These are phyloP conservation scores for Bidens hawaiensis DNA, from an alignment of 140 eudicot genomes.

Conservation along the genomic window DNA sequence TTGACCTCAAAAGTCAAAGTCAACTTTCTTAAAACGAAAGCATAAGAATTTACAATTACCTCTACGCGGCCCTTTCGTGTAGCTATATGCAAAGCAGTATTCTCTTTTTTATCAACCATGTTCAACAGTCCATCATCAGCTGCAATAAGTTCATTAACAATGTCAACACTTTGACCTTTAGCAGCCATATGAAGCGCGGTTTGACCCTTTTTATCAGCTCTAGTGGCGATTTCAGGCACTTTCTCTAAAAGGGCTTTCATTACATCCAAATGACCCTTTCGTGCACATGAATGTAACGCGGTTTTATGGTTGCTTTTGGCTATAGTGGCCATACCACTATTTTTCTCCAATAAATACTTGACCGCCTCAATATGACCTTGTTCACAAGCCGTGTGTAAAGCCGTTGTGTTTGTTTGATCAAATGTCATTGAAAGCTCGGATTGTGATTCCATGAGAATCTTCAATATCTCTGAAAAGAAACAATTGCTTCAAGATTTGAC, in stretches of 20 bases:
- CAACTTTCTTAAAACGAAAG: not conserved
- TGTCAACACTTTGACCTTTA: slow-evolving; percentile 54
- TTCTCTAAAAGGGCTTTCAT: slow-evolving; percentile 50
- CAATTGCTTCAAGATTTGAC: not conserved
- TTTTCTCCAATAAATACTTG: slow-evolving; percentile 53
- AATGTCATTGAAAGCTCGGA: slow-evolving; percentile 59
- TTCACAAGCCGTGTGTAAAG: slow-evolving; percentile 63
- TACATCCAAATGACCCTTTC: slow-evolving; percentile 69
- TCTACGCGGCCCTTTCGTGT: slow-evolving; percentile 64
- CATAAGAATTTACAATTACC: slow-evolving; percentile 30
- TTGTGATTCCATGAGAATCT: slow-evolving; percentile 55
- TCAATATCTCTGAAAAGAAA: slow-evolving; percentile 48
- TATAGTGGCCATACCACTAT: slow-evolving; percentile 44
- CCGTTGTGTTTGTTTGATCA: slow-evolving; percentile 66
- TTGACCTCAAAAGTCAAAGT: slow-evolving; percentile 10
- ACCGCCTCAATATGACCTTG: slow-evolving; percentile 74
- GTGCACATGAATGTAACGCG: slow-evolving; percentile 62
- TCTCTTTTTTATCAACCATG: slow-evolving; percentile 58
- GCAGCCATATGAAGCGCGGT: slow-evolving; percentile 89
- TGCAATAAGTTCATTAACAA: slow-evolving; percentile 49
- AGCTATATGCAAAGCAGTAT: slow-evolving; percentile 69
- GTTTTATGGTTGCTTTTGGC: slow-evolving; percentile 65
- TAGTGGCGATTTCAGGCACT: slow-evolving; percentile 45
- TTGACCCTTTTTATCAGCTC: slow-evolving; percentile 72
- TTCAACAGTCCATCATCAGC: slow-evolving; percentile 35